Base-by-base conservation (phyloP, 2,329 filamentous ascomycete species). In the Colletotrichum brevisporum region DNA sequence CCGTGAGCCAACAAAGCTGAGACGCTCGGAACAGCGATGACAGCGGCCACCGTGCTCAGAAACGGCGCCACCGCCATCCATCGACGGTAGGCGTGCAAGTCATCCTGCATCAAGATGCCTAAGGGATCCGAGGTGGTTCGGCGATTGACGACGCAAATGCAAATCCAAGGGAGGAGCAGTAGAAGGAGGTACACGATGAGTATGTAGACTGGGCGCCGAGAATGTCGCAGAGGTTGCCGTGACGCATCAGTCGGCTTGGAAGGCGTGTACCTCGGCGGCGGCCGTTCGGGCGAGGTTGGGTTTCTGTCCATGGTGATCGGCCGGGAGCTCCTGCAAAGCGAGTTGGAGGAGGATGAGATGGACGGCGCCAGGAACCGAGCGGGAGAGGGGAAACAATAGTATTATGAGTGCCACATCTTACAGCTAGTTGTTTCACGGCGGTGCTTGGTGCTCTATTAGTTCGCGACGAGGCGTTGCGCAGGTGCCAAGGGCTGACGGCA, bases 401-500 rank as follows among this genome's bases (percentile, higher is more conserved):
- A 69, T 66, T 69, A 61, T 69, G 67, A 62, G 31, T 56, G 51
- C 16, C 21, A 31, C 55, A 31, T 65, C 26, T 61, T 53, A 26
- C 18, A n/a, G 54, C 52, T 59, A 55, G 21, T 53, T 31, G 36
- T 50, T 53, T 61, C 48, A 45, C 55, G 41, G 51, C 18, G 58
- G 24, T 54, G 50, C 48, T 63, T 63, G 41, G 52, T 51, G 67
- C 50, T 27, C 52, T 69, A 47, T 69, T 67, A 69, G 67, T 60
- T 52, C 61, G 67, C 54, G 54, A 26, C 50, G 65, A 54, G 55
- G 67, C 62, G 62, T 61, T 48, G 67, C 55, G 27, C 67, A 36
- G 62, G 27, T 36, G 67, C 67, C 56, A 69, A 67, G 67, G 36
- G 67, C 67, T 69, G 50, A 69, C 67, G 31, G 63, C 62, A 61